Conservation (phyloP, 2,329 filamentous ascomycete genomes). For the Beauveria medogensis region DNA sequence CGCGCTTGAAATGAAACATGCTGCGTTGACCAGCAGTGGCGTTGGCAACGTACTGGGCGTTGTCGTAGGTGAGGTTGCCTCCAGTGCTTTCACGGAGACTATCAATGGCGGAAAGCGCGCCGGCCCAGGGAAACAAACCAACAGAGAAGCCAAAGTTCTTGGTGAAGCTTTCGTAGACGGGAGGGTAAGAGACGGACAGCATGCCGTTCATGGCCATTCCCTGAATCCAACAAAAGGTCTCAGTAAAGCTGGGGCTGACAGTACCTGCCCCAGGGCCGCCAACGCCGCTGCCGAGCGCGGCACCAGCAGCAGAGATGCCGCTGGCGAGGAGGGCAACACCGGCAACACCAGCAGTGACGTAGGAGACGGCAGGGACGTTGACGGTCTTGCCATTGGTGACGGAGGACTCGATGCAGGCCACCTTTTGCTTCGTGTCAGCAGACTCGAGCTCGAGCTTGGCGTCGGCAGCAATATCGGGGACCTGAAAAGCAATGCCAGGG, state of each 20-base stretch:
- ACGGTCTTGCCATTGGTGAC: constrained; percentile 85
- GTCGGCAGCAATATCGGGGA: constrained; percentile 83
- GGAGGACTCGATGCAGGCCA: constrained; percentile 76
- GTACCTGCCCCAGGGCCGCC: constrained; percentile 53
- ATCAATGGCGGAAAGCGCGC: constrained; percentile 76
- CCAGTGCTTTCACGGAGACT: constrained; percentile 72
- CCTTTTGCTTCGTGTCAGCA: constrained; percentile 47
- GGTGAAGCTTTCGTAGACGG: constrained; percentile 79
- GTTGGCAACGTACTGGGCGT: constrained; percentile 65
- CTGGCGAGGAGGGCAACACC: constrained; percentile 72
- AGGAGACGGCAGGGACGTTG: constrained; percentile 66
- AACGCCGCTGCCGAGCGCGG: constrained; percentile 48
- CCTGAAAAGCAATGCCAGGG: constrained; percentile 77
- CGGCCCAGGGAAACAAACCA: constrained; percentile 74
- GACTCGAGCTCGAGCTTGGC: constrained; percentile 70
- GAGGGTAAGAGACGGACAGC: constrained; percentile 82
- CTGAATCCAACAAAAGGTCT: constrained; percentile 86
- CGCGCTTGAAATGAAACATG: constrained; percentile 45
- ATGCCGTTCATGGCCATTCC: constrained; percentile 93
- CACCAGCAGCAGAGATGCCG: constrained; percentile 60
- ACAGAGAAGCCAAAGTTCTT: constrained; percentile 93
- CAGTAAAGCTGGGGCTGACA: constrained; percentile 74
- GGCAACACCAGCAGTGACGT: constrained; percentile 74
- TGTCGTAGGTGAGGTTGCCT: constrained; percentile 78
- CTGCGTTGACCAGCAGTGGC: constrained; percentile 55